Base-by-base conservation (phyloP, 257 asterid genomes). In the Primulina tabacum region DNA sequence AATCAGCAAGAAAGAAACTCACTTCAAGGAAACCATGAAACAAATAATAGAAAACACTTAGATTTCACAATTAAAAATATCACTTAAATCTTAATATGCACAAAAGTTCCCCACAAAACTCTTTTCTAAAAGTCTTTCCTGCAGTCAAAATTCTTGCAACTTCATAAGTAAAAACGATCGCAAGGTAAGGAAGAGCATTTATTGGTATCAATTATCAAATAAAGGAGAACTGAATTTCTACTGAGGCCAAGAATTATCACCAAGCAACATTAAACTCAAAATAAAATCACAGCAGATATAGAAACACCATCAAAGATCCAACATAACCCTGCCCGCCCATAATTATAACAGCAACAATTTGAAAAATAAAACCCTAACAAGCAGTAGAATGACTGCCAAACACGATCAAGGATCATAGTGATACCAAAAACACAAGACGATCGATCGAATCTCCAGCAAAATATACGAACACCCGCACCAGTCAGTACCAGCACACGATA, bases 331-430 rank as follows among this genome's bases (percentile, higher is more conserved):
- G n/a, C 53, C 29, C 38, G 53, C 29, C 59, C 21, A 65, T 38
- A 65, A 33, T 38, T 21, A 43, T 65, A 53, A 26, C 43, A 65
- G 21, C 2, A 7, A 21, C 18, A 65, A 1, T 38, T 43, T 26
- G 16, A 24, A 38, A 16, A 38, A 53, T 14, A 52, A 68, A 68
- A 55, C 72, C 63, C 72, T 68, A 55, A 33, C 35, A 18, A 30
- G 12, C 14, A 57, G 52, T n/a, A n/a, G 7, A 32, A 29, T 62
- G 67, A 57, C 37, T n/a, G 20, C 63, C 43, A 69, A 37, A 56
- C 56, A 50, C 20, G 57, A 50, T 50, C 57, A 16, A 50, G 8
- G 5, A 16, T 50, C 57, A 50, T 50, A 50, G 2, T 17, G 21
- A 16, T 17, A 50, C 21, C 57, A 50, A 20, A 16, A 17, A 50